phyloP scores from a whole-genome alignment of 768 basidiomycete species.

The Mrakia gelida region DNA sequence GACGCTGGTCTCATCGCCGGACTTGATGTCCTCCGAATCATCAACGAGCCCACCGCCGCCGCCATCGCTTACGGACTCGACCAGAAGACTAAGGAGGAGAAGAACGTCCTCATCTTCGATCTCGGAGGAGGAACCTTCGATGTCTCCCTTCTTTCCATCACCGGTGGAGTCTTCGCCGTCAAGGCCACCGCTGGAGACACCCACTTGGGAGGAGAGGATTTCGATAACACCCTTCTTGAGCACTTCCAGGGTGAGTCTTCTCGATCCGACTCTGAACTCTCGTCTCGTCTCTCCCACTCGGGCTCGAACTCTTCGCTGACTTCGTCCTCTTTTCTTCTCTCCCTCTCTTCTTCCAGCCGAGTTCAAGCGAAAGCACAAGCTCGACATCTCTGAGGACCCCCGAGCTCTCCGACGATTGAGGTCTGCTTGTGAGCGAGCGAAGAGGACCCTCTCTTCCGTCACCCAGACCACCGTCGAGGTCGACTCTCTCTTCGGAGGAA shows the following conservation, averaged over 20 bases:
- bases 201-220: conserved; percentile 99
- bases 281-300: not conserved
- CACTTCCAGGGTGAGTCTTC: conserved; percentile 71
- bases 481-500: conserved; percentile 96
- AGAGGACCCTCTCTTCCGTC: conserved; percentile 96
- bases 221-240: conserved; percentile 95
- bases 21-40: conserved; percentile 99
- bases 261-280: not conserved
- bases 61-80: conserved; percentile 91
- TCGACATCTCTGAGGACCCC: conserved; percentile 93
- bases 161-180: conserved; percentile 88
- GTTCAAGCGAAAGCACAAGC: conserved; percentile 40
- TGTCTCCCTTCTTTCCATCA: conserved; percentile 97
- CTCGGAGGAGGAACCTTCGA: conserved; percentile 99
- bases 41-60: conserved; percentile 99
- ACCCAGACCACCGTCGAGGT: conserved; percentile 99
- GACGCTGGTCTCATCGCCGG: conserved; percentile 98
- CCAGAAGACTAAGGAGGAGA: conserved; percentile 87
- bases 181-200: conserved; percentile 98
- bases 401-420: conserved; percentile 94
- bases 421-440: conserved; percentile 98
- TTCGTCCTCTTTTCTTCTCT: not conserved
- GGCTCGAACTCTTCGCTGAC: conserved; percentile 19
- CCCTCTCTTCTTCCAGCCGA: conserved; percentile 10
- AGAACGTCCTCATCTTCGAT: conserved; percentile 99